Evolutionary conservation across 2,329 filamentous ascomycete species (phyloP), one percentile per base, ranked within the genome.

Genomic region (Sarocladiaceae sp.): DNA sequence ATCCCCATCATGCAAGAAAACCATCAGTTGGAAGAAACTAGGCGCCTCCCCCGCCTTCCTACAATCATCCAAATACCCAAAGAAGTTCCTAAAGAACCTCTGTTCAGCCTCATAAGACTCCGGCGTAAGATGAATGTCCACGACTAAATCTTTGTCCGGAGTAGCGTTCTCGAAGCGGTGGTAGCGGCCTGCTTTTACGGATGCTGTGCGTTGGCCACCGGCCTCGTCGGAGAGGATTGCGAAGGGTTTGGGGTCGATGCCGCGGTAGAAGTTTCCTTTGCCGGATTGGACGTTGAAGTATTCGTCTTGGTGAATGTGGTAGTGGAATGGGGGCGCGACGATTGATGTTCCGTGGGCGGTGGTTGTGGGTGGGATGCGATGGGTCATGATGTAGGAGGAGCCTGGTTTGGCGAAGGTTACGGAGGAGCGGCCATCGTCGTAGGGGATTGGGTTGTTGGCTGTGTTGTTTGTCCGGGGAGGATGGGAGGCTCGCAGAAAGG

Each of bases 21-120:
- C 44, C 44, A 48, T 48, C 26, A 48, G 22, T 28, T 48, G 44
- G 44, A 48, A 48, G 44, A 48, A 48, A 22, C 44, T 48, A 3
- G 44, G 44, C 17, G 44, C 28, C 44, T 48, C 26, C 28, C 23
- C 23, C 17, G 44, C 44, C 15, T n/a, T 17, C 8, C 44, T 12
- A 22, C 44, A 48, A 17, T 48, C 44, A 17, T 48, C 44, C 15
- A 48, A 17, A 17, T 48, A 48, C 44, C 44, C 44, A 17, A 48
- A 48, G 26, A 48, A 48, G 44, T 48, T 48, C 26, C 44, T 29
- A 22, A 48, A 48, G 44, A 48, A 48, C 7, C 44, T 11, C 44
- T 48, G 44, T 28, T 48, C 44, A 4, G 44, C 26, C 28, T 48
- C 44, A 17, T 48, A 48, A 3, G 44, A 48, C 44, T 48, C 44